A percentile compares a stretch with the other conserved stretches of the same genome.
Conservation (phyloP, 108 stramenopile species). For the Epithemia pelagica region DNA sequence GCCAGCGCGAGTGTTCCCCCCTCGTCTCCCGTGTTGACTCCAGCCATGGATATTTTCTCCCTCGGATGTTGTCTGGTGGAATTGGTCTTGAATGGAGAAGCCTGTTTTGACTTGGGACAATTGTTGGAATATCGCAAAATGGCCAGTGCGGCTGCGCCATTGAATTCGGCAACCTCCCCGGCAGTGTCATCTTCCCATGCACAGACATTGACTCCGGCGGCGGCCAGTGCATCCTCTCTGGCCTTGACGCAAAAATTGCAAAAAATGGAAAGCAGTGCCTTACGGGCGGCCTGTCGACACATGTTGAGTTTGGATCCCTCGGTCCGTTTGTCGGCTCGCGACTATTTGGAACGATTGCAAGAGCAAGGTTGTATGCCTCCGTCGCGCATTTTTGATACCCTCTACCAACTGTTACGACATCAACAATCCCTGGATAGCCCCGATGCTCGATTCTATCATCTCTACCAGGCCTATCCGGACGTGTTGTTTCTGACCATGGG, state of each 20-base stretch:
- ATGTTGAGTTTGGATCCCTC: conserved; percentile 85
- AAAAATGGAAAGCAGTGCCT: conserved; percentile 75
- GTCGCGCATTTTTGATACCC: background rate
- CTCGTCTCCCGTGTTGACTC: conserved; percentile 35
- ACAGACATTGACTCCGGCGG: background rate
- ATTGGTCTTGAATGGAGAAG: conserved; percentile 89
- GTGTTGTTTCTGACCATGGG: conserved; percentile 70
- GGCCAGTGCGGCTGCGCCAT: background rate
- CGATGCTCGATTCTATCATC: conserved; percentile 83
- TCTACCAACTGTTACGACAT: background rate
- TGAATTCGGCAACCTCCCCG: background rate
- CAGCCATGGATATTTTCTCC: conserved; percentile 97
- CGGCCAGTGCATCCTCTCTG: background rate
- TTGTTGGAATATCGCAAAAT: conserved; percentile 76
- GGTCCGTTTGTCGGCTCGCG: conserved; percentile 57
- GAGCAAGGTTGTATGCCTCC: conserved; percentile 27
- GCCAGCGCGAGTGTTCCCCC: background rate
- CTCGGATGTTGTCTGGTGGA: conserved; percentile 93
- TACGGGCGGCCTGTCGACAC: conserved; percentile 77
- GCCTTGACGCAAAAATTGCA: conserved; percentile 72
- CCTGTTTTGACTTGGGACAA: conserved; percentile 88
- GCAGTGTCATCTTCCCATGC: background rate
- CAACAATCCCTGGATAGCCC: conserved; percentile 33
- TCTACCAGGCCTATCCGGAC: conserved; percentile 68
- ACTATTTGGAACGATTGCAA: conserved; percentile 63